phyloP scores from a whole-genome alignment of 371 early-diverging fungal species.

The Lichtheimia hyalospora region DNA sequence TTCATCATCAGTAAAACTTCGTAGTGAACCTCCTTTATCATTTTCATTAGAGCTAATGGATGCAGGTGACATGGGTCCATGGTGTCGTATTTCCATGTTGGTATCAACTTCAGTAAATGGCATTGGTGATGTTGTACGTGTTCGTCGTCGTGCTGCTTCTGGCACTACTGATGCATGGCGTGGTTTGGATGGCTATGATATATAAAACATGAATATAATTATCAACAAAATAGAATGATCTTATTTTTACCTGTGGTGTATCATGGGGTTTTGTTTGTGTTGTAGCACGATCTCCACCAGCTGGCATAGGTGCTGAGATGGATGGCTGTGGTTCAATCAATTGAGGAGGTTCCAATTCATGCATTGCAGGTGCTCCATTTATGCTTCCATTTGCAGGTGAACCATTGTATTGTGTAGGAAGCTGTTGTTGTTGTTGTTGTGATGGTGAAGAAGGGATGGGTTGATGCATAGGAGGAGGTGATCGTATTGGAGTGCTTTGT shows the following conservation, averaged over 20 bases:
- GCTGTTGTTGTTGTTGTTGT: constrained; percentile 26
- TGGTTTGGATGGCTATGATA: constrained; percentile 29
- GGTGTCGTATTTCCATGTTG: constrained; percentile 20
- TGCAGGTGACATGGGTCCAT: constrained; percentile 19
- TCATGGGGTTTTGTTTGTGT: too few relatives aligned
- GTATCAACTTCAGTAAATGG: constrained; percentile 32
- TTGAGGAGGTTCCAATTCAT: constrained; percentile 6
- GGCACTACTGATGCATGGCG: constrained; percentile 47
- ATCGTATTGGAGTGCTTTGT: constrained; percentile 19
- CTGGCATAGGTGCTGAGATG: constrained; percentile 16
- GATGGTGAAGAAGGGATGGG: constrained; percentile 3
- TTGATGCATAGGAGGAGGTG: constrained; percentile 12
- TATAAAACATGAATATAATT: background rate
- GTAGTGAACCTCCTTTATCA: constrained; percentile 3
- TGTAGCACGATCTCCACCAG: too few relatives aligned
- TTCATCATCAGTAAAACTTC: constrained; percentile 6
- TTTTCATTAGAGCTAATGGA: constrained; percentile 19
- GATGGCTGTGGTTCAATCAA: constrained; percentile 13
- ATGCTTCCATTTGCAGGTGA: constrained; percentile 4
- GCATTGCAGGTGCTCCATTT: constrained; percentile 2
- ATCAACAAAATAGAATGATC: too few relatives aligned
- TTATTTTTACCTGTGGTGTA: too few relatives aligned
- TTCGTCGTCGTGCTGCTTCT: constrained; percentile 48
- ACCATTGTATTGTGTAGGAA: constrained; percentile 11
- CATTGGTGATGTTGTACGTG: constrained; percentile 41